Evolutionary conservation across 305 asterid species (phyloP).

Genomic region (Nicotiana rustica): DNA sequence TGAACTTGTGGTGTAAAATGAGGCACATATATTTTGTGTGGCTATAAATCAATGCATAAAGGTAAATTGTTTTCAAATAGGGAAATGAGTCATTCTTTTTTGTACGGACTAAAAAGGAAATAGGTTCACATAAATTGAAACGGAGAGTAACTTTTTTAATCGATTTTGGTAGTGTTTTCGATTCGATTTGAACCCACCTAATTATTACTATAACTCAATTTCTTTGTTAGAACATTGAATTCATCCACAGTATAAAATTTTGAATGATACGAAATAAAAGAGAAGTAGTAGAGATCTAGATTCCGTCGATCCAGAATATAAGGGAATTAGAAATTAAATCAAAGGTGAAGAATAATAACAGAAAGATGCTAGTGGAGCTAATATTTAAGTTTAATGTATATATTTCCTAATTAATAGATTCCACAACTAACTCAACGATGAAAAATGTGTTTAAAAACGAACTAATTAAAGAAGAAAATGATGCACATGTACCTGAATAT

Average conservation of each 20-base stretch:
- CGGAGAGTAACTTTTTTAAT: no score
- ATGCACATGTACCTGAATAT: background rate
- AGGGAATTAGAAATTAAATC: background rate
- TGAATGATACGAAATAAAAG: background rate
- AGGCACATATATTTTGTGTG: no score
- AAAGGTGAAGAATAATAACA: background rate
- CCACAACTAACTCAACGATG: background rate
- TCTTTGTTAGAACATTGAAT: background rate
- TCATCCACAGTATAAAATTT: background rate
- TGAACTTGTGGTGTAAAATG: no score
- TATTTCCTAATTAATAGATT: background rate
- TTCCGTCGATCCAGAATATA: background rate
- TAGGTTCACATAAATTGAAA: no score
- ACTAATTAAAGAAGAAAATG: background rate
- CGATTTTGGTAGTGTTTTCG: no score
- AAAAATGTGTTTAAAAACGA: background rate
- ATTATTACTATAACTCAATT: background rate
- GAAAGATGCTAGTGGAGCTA: slow-evolving; percentile 5
- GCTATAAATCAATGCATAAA: no score
- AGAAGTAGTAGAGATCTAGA: background rate
- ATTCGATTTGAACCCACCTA: no score
- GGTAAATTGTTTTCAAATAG: no score
- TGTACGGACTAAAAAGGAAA: no score
- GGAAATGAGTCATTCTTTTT: no score
- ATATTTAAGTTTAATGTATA: background rate